Conservation (phyloP, 2,329 filamentous ascomycete genomes). For the Hypoxylon sp. region DNA sequence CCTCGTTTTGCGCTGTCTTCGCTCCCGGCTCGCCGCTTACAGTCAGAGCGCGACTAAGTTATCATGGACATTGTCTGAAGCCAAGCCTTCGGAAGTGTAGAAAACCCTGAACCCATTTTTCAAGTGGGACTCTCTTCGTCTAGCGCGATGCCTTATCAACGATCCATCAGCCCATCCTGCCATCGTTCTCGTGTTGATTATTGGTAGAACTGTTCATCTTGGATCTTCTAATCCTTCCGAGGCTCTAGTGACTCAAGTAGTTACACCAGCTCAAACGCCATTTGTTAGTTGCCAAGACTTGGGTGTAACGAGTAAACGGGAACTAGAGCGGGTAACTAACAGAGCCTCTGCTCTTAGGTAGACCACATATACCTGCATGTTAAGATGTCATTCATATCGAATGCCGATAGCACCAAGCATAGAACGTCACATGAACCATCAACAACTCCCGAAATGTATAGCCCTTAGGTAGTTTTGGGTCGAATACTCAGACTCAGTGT, state of each 20-base stretch:
- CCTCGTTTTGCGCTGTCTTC: not conserved
- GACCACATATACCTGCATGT: too few relatives aligned
- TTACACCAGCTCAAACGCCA: not conserved
- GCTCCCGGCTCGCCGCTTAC: not conserved
- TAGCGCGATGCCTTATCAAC: not conserved
- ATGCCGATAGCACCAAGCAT: too few relatives aligned
- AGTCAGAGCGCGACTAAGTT: conserved; percentile 3
- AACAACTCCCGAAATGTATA: too few relatives aligned
- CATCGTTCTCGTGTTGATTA: not conserved
- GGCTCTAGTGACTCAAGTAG: not conserved
- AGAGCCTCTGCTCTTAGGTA: too few relatives aligned
- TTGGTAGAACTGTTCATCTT: not conserved
- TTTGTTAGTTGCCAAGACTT: not conserved
- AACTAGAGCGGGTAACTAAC: too few relatives aligned
- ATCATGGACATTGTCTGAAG: not conserved
- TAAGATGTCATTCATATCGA: too few relatives aligned
- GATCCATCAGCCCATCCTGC: too few relatives aligned
- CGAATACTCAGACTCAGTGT: too few relatives aligned
- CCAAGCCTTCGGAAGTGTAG: not conserved
- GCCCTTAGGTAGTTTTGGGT: too few relatives aligned
- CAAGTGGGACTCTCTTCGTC: not conserved
- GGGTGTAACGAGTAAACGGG: not conserved
- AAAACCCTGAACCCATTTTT: not conserved
- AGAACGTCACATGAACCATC: too few relatives aligned
- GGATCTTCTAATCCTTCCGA: not conserved